Conservation (phyloP, 768 basidiomycete genomes). For the Leccinum longicurvipes region DNA sequence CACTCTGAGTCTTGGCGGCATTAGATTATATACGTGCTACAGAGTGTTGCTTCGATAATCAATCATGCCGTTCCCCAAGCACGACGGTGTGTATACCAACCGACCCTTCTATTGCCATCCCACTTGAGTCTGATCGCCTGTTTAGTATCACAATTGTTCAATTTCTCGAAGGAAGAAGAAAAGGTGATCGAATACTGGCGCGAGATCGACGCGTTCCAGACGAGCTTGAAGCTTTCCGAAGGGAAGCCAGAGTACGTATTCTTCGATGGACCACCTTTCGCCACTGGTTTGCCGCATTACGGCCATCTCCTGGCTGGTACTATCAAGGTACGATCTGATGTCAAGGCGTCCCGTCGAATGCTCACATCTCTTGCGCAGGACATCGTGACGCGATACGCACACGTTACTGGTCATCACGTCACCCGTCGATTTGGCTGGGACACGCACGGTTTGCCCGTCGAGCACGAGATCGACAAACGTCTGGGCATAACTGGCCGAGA, state of each 20-base stretch:
- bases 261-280: conserved; percentile 97
- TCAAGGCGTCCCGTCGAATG: conserved; percentile 1
- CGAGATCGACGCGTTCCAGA: conserved; percentile 97
- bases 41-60: neutral
- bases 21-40: neutral
- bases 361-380: conserved; percentile 52
- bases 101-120: neutral
- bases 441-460: conserved; percentile 97
- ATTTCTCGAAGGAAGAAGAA: conserved; percentile 85
- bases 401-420: conserved; percentile 90
- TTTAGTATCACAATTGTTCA: conserved; percentile 71
- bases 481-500: conserved; percentile 88
- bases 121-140: conserved; percentile 6
- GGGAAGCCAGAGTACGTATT: conserved; percentile 90
- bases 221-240: conserved; percentile 87
- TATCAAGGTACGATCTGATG: conserved; percentile 66
- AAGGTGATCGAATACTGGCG: conserved; percentile 90
- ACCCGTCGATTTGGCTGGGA: conserved; percentile 97
- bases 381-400: conserved; percentile 94
- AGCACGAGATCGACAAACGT: conserved; percentile 98
- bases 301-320: conserved; percentile 92
- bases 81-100: conserved; percentile 58
- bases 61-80: conserved; percentile 62
- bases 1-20: neutral
- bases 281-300: conserved; percentile 95